Evolutionary conservation across 345 rosid genomes (phyloP).

Genomic region (Citrus trifoliata): DNA sequence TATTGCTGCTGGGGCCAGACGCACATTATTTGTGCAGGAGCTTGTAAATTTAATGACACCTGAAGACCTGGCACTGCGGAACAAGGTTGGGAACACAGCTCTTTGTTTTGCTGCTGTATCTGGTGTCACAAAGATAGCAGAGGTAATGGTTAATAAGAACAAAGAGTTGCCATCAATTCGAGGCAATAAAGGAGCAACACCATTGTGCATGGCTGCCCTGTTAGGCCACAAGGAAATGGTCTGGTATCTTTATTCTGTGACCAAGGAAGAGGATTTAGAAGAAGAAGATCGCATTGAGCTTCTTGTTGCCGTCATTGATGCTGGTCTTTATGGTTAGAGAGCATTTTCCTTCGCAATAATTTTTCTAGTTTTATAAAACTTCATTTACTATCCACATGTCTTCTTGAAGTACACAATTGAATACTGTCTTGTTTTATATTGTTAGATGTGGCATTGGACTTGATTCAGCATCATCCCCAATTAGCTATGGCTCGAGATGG

Average conservation of each 20-base stretch:
- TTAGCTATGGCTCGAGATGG: constrained; percentile 30
- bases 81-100: constrained; percentile 26
- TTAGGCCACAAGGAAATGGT: constrained; percentile 29
- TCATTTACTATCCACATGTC: not conserved
- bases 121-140: constrained; percentile 31
- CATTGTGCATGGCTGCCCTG: constrained; percentile 37
- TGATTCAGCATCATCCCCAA: constrained; percentile 29
- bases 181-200: constrained; percentile 31
- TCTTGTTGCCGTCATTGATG: constrained; percentile 13
- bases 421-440: not conserved
- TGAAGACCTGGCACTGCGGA: constrained; percentile 20
- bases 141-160: constrained; percentile 33
- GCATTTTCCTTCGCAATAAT: not conserved
- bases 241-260: constrained; percentile 14
- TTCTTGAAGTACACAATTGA: not conserved
- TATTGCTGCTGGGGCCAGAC: constrained; percentile 40
- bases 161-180: constrained; percentile 22
- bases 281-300: constrained; percentile 12
- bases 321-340: constrained; percentile 17
- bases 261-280: constrained; percentile 5
- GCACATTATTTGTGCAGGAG: constrained; percentile 29
- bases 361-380: not conserved
- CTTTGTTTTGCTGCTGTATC: constrained; percentile 38
- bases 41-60: constrained; percentile 19
- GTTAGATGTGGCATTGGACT: constrained; percentile 32